phyloP scores from a whole-genome alignment of 1,284 basidiomycete species.

The Cystobasidium sp. region DNA sequence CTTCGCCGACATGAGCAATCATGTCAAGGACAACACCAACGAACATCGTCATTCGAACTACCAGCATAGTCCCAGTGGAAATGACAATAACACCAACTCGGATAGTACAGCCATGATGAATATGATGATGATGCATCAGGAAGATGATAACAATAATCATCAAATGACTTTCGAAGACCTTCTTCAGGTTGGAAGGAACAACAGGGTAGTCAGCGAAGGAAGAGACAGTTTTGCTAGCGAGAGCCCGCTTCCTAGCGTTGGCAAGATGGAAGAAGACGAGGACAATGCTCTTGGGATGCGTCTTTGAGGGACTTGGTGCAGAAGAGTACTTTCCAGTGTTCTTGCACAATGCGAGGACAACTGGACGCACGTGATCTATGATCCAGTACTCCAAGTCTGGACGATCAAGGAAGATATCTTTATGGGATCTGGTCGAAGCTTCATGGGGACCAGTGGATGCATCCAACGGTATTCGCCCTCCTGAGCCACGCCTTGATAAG shows the following conservation, averaged over 20 bases:
- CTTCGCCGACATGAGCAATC: neutral
- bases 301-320: neutral
- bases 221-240: conserved; percentile 2
- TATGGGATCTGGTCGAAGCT: too few species aligned
- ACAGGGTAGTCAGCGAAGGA: conserved; percentile 9
- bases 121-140: neutral
- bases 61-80: too few species aligned
- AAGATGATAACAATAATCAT: neutral
- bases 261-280: conserved; percentile 37
- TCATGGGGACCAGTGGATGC: too few species aligned
- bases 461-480: too few species aligned
- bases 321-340: neutral
- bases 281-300: conserved; percentile 29
- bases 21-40: too few species aligned
- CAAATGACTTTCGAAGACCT: conserved; percentile 34
- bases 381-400: too few species aligned
- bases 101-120: neutral
- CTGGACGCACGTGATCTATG: too few species aligned
- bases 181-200: conserved; percentile 10
- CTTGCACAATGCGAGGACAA: too few species aligned
- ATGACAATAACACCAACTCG: too few species aligned
- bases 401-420: too few species aligned
- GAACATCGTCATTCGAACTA: too few species aligned
- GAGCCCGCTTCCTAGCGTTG: conserved; percentile 8
- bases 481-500: too few species aligned